Percentiles rank a stretch among this genome's conserved stretches.
These are phyloP conservation scores for Salix dunnii DNA, from an alignment of 345 rosid species.

Conservation along the genomic window DNA sequence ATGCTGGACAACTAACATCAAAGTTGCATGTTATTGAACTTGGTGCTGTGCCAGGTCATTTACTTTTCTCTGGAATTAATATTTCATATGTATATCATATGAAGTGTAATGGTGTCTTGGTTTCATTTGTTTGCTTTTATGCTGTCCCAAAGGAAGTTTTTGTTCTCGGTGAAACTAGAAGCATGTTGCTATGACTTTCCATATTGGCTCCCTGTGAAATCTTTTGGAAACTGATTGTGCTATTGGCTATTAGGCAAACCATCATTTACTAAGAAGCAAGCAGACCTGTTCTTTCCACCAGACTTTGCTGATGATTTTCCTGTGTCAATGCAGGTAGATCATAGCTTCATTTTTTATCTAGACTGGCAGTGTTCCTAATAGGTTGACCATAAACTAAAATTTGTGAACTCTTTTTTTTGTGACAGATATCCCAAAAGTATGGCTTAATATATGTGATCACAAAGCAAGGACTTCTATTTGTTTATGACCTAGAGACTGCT, in stretches of 20 bases:
- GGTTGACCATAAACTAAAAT: background rate
- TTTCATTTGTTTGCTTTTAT: background rate
- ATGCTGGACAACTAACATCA: constrained; percentile 83
- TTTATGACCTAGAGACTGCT: constrained; percentile 93
- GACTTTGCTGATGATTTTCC: constrained; percentile 31
- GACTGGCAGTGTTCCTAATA: background rate
- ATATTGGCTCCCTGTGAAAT: background rate
- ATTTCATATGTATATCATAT: background rate
- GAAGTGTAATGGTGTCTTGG: background rate
- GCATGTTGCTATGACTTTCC: background rate
- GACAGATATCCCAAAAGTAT: constrained; percentile 89
- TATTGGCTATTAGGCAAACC: constrained; percentile 14
- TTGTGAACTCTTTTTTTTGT: background rate
- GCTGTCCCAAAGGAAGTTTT: background rate
- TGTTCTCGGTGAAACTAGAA: background rate
- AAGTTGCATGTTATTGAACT: constrained; percentile 94
- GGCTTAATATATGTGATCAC: constrained; percentile 81
- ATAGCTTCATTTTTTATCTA: background rate
- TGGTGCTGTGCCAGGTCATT: constrained; percentile 86
- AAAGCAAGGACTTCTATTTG: constrained; percentile 90
- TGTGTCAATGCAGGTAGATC: constrained; percentile 23
- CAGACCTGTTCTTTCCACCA: constrained; percentile 27
- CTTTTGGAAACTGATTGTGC: background rate
- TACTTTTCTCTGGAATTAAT: background rate
- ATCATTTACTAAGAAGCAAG: constrained; percentile 27